Percentiles rank a stretch among this genome's conserved stretches.
Evolutionary conservation across 2,329 filamentous ascomycete genomes (phyloP).

Genomic region (Byssochlamys sp.): DNA sequence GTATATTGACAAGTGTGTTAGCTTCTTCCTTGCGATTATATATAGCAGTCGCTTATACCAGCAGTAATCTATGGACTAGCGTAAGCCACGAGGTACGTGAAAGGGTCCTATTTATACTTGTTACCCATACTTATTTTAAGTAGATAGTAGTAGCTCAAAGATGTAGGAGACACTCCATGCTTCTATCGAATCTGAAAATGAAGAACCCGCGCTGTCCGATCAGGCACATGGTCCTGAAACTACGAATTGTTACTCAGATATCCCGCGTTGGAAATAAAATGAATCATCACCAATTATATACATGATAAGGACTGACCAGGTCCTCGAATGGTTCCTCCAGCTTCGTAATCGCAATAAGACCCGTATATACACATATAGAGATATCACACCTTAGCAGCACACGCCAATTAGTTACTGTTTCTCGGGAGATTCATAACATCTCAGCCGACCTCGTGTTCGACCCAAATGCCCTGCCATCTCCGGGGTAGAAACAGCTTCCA

Average conservation of each 20-base stretch:
- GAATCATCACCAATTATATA: background rate
- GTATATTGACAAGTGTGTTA: slow-evolving; percentile 8
- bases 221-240: slow-evolving; percentile 1
- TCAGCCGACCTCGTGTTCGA: no score
- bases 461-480: no score
- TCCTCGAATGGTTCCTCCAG: background rate
- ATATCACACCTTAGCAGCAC: background rate
- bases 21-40: background rate
- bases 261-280: background rate
- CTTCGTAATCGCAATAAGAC: background rate
- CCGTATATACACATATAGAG: background rate
- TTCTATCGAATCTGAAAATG: background rate
- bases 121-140: background rate
- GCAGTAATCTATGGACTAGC: slow-evolving; percentile 8
- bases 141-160: slow-evolving; percentile 3
- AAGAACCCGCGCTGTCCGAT: background rate
- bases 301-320: background rate
- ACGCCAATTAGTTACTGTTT: background rate
- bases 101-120: background rate
- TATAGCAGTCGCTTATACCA: background rate
- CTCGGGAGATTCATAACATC: background rate
- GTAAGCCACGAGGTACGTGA: slow-evolving; percentile 6
- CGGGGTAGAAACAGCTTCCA: no score
- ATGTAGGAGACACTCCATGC: slow-evolving; percentile 6
- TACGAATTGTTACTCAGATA: slow-evolving; percentile 2